Percentiles rank a stretch among this genome's conserved stretches.
phyloP scores from a whole-genome alignment of 352 stramenopile genomes.

The Phytophthora sojae region DNA sequence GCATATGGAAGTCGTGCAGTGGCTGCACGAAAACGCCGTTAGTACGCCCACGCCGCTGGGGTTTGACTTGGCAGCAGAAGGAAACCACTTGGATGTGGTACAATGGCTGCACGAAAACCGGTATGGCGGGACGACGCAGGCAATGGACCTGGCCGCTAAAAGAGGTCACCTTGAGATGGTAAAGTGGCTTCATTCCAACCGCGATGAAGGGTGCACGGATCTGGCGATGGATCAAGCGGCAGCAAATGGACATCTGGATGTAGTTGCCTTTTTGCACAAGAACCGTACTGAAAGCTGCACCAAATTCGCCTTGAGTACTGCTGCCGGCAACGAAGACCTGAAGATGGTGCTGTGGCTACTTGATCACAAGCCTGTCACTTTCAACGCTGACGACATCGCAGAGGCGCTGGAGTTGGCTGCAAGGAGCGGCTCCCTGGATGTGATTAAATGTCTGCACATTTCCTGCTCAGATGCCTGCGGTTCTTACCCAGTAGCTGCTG shows the following conservation, averaged over 20 bases:
- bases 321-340: constrained; percentile 19
- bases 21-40: constrained; percentile 12
- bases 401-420: constrained; percentile 16
- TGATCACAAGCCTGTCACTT: neutral
- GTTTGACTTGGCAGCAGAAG: constrained; percentile 14
- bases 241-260: constrained; percentile 19
- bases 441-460: constrained; percentile 10
- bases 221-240: constrained; percentile 21
- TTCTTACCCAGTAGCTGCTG: constrained; percentile 1
- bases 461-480: constrained; percentile 10
- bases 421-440: constrained; percentile 5
- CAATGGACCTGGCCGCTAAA: constrained; percentile 19
- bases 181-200: constrained; percentile 20
- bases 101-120: constrained; percentile 18
- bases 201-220: constrained; percentile 14
- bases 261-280: constrained; percentile 15
- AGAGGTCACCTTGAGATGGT: constrained; percentile 16
- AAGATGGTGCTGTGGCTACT: constrained; percentile 18
- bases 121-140: constrained; percentile 6
- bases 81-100: constrained; percentile 21
- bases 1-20: constrained; percentile 14
- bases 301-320: constrained; percentile 12
- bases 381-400: constrained; percentile 4
- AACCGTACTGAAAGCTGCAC: constrained; percentile 26
- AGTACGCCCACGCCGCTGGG: neutral